Conservation (phyloP, 352 stramenopile genomes). For the Globisporangium ultimum region DNA sequence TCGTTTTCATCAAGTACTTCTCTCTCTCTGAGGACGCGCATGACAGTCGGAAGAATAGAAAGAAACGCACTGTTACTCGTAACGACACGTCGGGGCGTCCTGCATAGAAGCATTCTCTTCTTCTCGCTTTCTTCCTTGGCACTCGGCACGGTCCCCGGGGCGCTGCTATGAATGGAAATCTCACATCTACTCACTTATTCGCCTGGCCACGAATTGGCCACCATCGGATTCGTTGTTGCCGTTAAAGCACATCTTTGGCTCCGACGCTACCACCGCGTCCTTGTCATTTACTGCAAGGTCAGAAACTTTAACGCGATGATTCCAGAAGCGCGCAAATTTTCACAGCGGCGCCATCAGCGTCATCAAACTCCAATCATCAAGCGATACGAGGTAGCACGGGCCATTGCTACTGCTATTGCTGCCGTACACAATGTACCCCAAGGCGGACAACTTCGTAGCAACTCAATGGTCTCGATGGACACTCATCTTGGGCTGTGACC, state of each 20-base stretch:
- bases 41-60: too few species aligned
- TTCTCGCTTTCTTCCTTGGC: too few species aligned
- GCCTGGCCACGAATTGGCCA: background rate
- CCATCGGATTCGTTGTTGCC: conserved; percentile 1
- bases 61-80: too few species aligned
- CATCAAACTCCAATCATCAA: background rate
- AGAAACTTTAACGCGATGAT: background rate
- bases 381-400: background rate
- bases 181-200: background rate
- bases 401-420: too few species aligned
- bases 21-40: too few species aligned
- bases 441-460: background rate
- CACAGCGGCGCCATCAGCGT: background rate
- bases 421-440: conserved; percentile 1
- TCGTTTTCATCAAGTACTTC: too few species aligned
- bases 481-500: background rate
- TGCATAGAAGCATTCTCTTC: too few species aligned
- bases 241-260: conserved; percentile 1
- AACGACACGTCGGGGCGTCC: too few species aligned
- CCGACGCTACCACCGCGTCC: background rate
- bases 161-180: too few species aligned
- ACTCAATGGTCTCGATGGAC: background rate
- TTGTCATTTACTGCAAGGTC: background rate
- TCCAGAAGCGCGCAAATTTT: conserved; percentile 3
- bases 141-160: too few species aligned